These are phyloP conservation scores for Primulina tabacum DNA, from an alignment of 257 asterid genomes.

Conservation along the genomic window DNA sequence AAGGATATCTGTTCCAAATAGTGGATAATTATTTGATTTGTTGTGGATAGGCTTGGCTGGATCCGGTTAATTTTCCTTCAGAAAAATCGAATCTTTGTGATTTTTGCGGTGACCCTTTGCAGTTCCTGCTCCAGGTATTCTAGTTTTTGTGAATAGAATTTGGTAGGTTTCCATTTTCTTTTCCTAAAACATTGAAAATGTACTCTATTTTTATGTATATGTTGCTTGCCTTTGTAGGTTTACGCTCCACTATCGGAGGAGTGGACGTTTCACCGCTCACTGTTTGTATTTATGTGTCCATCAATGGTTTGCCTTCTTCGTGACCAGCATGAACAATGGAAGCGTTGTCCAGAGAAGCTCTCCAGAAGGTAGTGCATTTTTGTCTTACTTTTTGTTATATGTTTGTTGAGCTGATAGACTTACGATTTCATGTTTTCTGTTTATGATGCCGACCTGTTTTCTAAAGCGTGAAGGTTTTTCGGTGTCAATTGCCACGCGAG, in stretches of 20 bases:
- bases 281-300: slow-evolving; percentile 77
- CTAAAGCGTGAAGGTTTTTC: slow-evolving; percentile 70
- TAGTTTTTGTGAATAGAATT: neutral
- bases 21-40: slow-evolving; percentile 17
- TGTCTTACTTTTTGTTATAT: neutral
- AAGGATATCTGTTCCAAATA: neutral
- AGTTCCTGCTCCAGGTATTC: slow-evolving; percentile 86
- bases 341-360: slow-evolving; percentile 48
- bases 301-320: slow-evolving; percentile 82
- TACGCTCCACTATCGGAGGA: slow-evolving; percentile 85
- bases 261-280: slow-evolving; percentile 71
- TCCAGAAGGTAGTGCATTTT: slow-evolving; percentile 54
- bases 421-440: slow-evolving; percentile 5
- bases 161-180: neutral
- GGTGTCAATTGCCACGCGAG: slow-evolving; percentile 70
- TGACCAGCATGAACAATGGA: slow-evolving; percentile 95
- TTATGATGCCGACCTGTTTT: slow-evolving; percentile 26
- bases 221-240: slow-evolving; percentile 41
- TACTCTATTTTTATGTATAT: neutral
- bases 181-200: neutral
- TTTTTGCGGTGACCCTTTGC: slow-evolving; percentile 83
- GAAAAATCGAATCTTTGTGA: slow-evolving; percentile 64
- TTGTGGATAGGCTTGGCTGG: slow-evolving; percentile 80
- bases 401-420: neutral
- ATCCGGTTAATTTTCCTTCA: slow-evolving; percentile 70